Evolutionary conservation across 345 rosid genomes (phyloP).

Genomic region (Gossypium rotundifolium): DNA sequence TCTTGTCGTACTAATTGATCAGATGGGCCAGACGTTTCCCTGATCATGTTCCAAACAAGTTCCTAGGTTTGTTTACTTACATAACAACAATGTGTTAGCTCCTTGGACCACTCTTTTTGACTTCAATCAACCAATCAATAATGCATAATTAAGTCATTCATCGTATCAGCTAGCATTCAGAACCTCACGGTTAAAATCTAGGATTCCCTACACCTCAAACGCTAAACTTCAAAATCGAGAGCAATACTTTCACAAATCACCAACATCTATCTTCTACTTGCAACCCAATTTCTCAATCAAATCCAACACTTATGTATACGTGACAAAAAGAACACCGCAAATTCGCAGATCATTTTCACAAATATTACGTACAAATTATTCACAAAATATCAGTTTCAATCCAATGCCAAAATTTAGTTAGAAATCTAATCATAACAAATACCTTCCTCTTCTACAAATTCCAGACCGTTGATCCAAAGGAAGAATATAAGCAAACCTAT

Average conservation of each 20-base stretch:
- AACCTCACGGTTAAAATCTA: background rate
- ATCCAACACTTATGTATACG: conserved; percentile 3
- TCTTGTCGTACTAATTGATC: conserved; percentile 31
- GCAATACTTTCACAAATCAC: background rate
- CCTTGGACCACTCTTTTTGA: conserved; percentile 12
- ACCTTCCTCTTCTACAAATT: no score
- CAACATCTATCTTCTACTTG: background rate
- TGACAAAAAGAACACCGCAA: background rate
- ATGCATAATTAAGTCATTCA: background rate
- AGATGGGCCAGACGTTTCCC: conserved; percentile 27
- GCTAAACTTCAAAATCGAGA: conserved; percentile 3
- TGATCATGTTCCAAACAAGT: conserved; percentile 18
- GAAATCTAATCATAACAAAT: no score
- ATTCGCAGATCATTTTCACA: background rate
- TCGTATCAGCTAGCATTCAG: conserved; percentile 10
- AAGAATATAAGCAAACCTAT: conserved; percentile 7
- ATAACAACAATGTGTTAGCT: conserved; percentile 8
- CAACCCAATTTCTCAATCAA: conserved; percentile 14
- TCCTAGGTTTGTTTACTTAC: conserved; percentile 11
- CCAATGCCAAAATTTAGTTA: background rate
- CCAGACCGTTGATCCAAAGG: conserved; percentile 13
- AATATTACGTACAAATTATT: background rate
- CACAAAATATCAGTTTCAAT: background rate
- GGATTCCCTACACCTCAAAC: background rate
- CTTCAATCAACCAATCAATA: conserved; percentile 6